phyloP scores from a whole-genome alignment of 257 asterid species.

The Gardenia jasminoides region DNA sequence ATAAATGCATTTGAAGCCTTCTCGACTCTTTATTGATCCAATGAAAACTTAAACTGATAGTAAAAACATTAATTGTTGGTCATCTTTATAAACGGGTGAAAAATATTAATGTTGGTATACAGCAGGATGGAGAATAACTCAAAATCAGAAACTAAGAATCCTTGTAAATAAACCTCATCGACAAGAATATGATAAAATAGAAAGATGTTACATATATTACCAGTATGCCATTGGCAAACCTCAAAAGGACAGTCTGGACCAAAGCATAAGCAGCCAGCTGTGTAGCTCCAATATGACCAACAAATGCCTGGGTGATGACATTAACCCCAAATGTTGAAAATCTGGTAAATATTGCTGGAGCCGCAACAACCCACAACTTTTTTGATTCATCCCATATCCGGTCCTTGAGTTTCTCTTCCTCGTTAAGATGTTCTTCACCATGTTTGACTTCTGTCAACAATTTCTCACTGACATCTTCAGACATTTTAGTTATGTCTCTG shows the following conservation, averaged over 20 bases:
- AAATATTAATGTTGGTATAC: no score
- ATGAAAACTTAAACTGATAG: no score
- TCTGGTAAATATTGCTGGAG: constrained; percentile 48
- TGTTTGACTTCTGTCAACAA: constrained; percentile 12
- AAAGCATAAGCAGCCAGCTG: constrained; percentile 57
- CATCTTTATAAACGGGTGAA: no score
- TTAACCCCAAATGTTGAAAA: constrained; percentile 45
- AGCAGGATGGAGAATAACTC: no score
- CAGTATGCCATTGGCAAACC: constrained; percentile 52
- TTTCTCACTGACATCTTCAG: constrained; percentile 21
- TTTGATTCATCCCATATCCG: constrained; percentile 40
- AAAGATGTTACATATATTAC: constrained; percentile 10
- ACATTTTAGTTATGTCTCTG: constrained; percentile 24
- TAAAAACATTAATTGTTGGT: no score
- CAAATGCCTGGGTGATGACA: constrained; percentile 47
- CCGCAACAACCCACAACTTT: constrained; percentile 50
- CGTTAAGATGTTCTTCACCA: not conserved
- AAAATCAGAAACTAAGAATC: no score
- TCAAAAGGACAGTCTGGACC: constrained; percentile 42
- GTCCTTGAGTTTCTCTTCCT: constrained; percentile 15
- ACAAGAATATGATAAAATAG: no score
- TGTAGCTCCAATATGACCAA: constrained; percentile 45
- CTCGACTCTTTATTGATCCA: no score
- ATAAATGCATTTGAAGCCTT: no score
- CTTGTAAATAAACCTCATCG: no score